Percentiles rank a stretch among this genome's conserved stretches.
These are phyloP conservation scores for Pseudocohnilembus persalinus DNA, from an alignment of 169 alveolate species.

Conservation along the genomic window DNA sequence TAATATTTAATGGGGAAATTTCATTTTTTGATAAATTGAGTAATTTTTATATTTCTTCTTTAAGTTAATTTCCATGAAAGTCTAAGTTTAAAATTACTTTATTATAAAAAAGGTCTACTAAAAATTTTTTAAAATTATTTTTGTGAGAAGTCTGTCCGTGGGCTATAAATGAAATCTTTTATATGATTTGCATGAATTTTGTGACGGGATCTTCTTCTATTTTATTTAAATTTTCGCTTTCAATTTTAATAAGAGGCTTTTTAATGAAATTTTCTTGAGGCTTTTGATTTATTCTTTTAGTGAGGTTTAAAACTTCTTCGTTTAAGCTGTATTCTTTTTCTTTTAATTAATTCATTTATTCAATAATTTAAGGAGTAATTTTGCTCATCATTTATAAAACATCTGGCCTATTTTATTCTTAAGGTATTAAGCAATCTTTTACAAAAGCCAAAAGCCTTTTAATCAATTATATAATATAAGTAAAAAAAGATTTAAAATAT, in stretches of 20 bases:
- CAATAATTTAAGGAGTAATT: constrained; percentile 36
- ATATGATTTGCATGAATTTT: constrained; percentile 33
- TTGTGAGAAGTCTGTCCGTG: background rate
- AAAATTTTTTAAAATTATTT: constrained; percentile 21
- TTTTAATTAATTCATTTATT: constrained; percentile 44
- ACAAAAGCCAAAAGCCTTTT: constrained; percentile 39
- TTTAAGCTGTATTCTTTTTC: constrained; percentile 1
- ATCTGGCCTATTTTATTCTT: constrained; percentile 53
- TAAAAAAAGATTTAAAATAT: too few relatives aligned
- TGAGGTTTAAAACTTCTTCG: constrained; percentile 2
- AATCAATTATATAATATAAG: too few relatives aligned
- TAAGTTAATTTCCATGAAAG: background rate
- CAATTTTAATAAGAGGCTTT: constrained; percentile 23
- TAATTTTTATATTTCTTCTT: constrained; percentile 15
- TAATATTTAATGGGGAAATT: constrained; percentile 1
- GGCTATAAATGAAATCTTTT: constrained; percentile 36
- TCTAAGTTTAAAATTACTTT: constrained; percentile 10
- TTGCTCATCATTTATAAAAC: constrained; percentile 34
- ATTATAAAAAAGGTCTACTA: constrained; percentile 16
- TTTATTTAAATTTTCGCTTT: constrained; percentile 17
- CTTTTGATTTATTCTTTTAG: constrained; percentile 18
- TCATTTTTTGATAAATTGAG: constrained; percentile 4
- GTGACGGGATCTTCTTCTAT: constrained; percentile 49
- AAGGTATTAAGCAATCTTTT: constrained; percentile 52
- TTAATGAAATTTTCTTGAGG: background rate